These are phyloP conservation scores for Clonostachys solani DNA, from an alignment of 2,329 filamentous ascomycete genomes.

Conservation along the genomic window DNA sequence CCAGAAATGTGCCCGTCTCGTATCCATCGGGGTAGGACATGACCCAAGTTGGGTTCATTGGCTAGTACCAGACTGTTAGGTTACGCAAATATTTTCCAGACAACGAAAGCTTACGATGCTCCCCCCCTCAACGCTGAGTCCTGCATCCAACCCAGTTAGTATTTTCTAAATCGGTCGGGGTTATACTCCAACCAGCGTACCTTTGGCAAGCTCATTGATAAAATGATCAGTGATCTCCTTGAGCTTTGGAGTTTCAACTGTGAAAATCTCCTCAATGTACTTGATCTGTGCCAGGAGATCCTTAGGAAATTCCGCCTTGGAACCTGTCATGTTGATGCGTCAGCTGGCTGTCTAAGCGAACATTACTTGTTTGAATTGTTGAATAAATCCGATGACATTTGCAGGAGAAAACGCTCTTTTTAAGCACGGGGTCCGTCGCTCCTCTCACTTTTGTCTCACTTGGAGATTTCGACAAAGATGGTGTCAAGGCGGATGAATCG, in stretches of 20 bases:
- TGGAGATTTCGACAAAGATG: too few relatives aligned
- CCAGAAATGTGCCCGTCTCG: conserved; percentile 83
- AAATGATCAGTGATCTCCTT: conserved; percentile 92
- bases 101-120: conserved; percentile 68
- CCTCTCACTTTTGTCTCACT: too few relatives aligned
- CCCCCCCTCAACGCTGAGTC: conserved; percentile 80
- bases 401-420: too few relatives aligned
- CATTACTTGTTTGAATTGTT: too few relatives aligned
- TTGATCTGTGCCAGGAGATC: conserved; percentile 77
- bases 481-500: too few relatives aligned
- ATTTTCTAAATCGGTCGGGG: background rate
- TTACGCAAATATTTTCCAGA: background rate
- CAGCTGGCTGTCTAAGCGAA: background rate
- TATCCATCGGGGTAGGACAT: conserved; percentile 83
- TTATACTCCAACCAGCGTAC: conserved; percentile 31
- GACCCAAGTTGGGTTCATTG: conserved; percentile 98
- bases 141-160: conserved; percentile 33
- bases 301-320: conserved; percentile 86
- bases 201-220: conserved; percentile 80
- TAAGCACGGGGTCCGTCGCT: too few relatives aligned
- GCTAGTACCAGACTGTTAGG: conserved; percentile 46
- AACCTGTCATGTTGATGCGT: conserved; percentile 52
- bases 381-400: too few relatives aligned
- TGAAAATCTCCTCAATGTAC: conserved; percentile 79
- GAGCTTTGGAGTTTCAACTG: conserved; percentile 71